These are phyloP conservation scores for Platanus orientalis DNA, from an alignment of 164 flowering plant genomes.

Conservation along the genomic window DNA sequence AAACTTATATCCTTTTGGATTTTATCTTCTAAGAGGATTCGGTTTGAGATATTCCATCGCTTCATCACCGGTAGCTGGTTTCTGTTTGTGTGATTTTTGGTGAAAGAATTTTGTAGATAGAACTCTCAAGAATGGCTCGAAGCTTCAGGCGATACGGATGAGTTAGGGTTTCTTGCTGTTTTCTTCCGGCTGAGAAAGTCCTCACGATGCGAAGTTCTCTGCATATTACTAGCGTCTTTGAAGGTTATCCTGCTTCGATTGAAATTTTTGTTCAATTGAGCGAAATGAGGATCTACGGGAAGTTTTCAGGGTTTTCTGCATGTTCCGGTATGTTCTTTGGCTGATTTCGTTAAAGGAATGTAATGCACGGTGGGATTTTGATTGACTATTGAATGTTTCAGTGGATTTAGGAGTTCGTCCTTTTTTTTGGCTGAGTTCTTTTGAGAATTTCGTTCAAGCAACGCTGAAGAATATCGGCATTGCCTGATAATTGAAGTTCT, in stretches of 20 bases:
- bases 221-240: neutral
- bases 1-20: neutral
- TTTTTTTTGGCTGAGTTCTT: neutral
- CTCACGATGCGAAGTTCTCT: conserved; percentile 5
- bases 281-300: conserved; percentile 2
- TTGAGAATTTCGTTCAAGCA: neutral
- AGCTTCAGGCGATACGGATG: neutral
- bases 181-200: neutral
- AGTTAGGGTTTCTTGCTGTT: neutral
- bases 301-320: conserved; percentile 4
- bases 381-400: neutral
- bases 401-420: neutral
- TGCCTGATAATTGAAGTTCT: neutral
- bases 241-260: neutral
- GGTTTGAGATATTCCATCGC: neutral
- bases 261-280: neutral
- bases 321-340: neutral
- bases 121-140: too few relatives aligned
- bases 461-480: neutral
- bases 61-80: neutral
- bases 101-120: neutral
- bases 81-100: conserved; percentile 1
- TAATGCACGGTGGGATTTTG: neutral
- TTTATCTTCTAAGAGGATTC: conserved; percentile 2
- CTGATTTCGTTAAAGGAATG: neutral